These are phyloP conservation scores for Fraxinus sp. DNA, from an alignment of 305 asterid species.

Conservation along the genomic window DNA sequence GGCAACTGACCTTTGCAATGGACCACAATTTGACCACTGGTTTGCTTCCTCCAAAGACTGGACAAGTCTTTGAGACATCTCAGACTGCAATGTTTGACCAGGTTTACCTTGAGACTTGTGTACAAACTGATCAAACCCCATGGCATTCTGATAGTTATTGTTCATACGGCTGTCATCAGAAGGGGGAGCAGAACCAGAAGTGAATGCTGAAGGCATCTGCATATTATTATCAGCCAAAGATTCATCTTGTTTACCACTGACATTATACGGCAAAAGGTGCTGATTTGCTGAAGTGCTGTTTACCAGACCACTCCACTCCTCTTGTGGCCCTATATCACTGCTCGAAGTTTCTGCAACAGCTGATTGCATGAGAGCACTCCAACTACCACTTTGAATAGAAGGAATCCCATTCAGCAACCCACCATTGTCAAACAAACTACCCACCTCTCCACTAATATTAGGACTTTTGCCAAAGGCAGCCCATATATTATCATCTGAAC, in stretches of 20 bases:
- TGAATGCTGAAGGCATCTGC: conserved; percentile 39
- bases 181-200: conserved; percentile 38
- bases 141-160: conserved; percentile 31
- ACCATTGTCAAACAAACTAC: conserved; percentile 47
- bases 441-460: conserved; percentile 49
- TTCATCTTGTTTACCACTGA: conserved; percentile 39
- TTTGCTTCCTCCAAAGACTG: conserved; percentile 47
- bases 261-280: conserved; percentile 30
- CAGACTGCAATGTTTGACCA: conserved; percentile 38
- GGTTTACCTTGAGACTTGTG: conserved; percentile 44
- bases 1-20: conserved; percentile 36
- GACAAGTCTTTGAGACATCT: conserved; percentile 47
- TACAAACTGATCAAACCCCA: conserved; percentile 43
- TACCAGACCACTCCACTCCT: conserved; percentile 68
- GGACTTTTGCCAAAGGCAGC: conserved; percentile 66
- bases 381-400: conserved; percentile 74
- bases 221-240: conserved; percentile 33
- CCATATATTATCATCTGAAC: conserved; percentile 89
- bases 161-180: conserved; percentile 34
- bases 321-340: conserved; percentile 53
- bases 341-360: conserved; percentile 84
- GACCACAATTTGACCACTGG: conserved; percentile 37
- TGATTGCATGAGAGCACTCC: conserved; percentile 96
- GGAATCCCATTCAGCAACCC: conserved; percentile 48
- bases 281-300: conserved; percentile 49